Conservation (phyloP, 1,284 basidiomycete genomes). For the Rhizoctonia solani region DNA sequence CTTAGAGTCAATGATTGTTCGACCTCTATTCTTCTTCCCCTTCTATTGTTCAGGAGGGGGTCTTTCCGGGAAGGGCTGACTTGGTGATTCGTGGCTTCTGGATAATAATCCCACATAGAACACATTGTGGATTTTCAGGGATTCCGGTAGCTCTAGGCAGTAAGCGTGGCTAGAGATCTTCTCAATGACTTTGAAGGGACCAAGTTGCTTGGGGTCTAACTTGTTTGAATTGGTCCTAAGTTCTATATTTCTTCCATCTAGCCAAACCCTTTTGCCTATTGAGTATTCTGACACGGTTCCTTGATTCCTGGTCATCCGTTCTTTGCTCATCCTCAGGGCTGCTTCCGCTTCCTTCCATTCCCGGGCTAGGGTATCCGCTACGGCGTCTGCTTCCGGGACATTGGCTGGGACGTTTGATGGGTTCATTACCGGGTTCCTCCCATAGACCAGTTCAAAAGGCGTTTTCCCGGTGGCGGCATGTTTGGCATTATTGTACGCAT, state of each 20-base stretch:
- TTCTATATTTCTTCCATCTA: slow-evolving; percentile 40
- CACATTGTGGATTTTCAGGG: background rate
- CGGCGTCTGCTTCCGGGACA: background rate
- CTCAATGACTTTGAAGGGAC: slow-evolving; percentile 41
- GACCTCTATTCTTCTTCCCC: slow-evolving; percentile 37
- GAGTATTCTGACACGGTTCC: background rate
- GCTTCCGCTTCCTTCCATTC: background rate
- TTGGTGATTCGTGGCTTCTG: background rate
- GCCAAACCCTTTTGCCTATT: slow-evolving; percentile 35
- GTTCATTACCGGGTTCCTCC: background rate
- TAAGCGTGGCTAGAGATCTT: slow-evolving; percentile 34
- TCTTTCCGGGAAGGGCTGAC: background rate
- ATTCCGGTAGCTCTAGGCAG: slow-evolving; percentile 34
- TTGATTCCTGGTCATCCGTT: background rate
- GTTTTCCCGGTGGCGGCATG: slow-evolving; percentile 35
- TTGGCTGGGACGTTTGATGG: no score
- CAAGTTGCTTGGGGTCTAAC: slow-evolving; percentile 38
- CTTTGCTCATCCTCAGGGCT: background rate
- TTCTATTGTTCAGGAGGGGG: slow-evolving; percentile 14
- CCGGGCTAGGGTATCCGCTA: background rate
- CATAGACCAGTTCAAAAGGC: slow-evolving; percentile 39
- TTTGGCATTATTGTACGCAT: slow-evolving; percentile 36
- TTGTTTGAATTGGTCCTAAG: slow-evolving; percentile 41
- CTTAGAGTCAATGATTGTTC: slow-evolving; percentile 36
- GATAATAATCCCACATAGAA: background rate